These are phyloP conservation scores for Schizonepeta tenuifolia DNA, from an alignment of 257 asterid genomes.

Conservation along the genomic window DNA sequence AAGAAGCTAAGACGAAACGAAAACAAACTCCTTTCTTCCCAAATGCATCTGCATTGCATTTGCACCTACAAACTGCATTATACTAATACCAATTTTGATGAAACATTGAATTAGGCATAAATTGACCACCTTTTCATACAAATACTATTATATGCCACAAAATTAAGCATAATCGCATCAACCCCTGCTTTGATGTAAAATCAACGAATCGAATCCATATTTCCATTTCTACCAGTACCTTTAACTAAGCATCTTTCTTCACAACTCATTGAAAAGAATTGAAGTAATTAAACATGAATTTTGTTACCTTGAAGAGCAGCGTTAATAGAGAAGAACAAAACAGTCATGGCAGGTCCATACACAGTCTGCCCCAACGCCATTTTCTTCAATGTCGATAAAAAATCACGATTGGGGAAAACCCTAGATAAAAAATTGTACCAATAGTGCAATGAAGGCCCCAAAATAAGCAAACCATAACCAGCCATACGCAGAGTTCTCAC, in stretches of 20 bases:
- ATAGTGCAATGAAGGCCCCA: slow-evolving; percentile 63
- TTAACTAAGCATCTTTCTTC: neutral
- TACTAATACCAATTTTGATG: neutral
- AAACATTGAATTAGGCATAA: too few species aligned
- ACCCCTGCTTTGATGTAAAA: neutral
- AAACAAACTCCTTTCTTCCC: neutral
- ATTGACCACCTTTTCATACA: too few species aligned
- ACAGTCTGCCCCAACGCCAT: slow-evolving; percentile 76
- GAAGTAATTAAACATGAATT: too few species aligned
- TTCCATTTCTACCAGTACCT: neutral
- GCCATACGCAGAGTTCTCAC: slow-evolving; percentile 64
- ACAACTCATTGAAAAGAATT: neutral
- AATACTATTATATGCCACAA: too few species aligned
- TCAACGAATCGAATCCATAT: neutral
- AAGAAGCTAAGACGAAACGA: neutral
- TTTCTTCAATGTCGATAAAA: slow-evolving; percentile 71
- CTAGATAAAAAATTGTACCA: slow-evolving; percentile 69
- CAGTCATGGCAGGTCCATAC: slow-evolving; percentile 82
- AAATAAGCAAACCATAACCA: slow-evolving; percentile 53
- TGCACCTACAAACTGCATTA: neutral
- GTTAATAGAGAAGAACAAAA: slow-evolving; percentile 74
- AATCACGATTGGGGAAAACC: slow-evolving; percentile 67
- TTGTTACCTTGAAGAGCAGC: slow-evolving; percentile 75
- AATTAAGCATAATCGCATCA: too few species aligned
- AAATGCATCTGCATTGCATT: too few species aligned